These are phyloP conservation scores for Recurvomyces mirabilis DNA, from an alignment of 495 filamentous ascomycete species.

Conservation along the genomic window DNA sequence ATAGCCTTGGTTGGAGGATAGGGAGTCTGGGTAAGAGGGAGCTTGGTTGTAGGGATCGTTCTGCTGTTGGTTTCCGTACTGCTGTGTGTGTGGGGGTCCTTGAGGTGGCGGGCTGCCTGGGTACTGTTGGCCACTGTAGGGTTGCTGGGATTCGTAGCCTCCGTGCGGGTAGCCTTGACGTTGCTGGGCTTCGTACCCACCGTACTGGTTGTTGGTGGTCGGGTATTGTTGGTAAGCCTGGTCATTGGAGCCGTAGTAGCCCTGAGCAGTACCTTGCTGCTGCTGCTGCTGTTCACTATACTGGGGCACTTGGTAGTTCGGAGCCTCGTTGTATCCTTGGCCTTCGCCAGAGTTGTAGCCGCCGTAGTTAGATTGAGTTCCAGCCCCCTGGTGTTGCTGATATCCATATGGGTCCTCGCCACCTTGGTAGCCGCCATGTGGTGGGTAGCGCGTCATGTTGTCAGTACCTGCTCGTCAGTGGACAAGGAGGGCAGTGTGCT, in stretches of 20 bases:
- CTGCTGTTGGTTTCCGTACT: no score
- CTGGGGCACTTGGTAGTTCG: background rate
- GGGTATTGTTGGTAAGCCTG: slow-evolving; percentile 10
- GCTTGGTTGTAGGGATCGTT: no score
- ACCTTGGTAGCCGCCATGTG: slow-evolving; percentile 7
- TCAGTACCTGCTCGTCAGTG: no score
- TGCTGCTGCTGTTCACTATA: background rate
- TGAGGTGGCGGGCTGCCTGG: background rate
- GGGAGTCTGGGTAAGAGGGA: no score
- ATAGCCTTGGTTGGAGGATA: no score
- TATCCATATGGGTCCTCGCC: background rate
- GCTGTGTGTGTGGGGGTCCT: background rate
- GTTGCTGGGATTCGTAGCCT: background rate
- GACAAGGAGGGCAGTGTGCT: no score
- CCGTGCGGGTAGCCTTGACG: background rate
- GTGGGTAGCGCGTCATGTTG: slow-evolving; percentile 8
- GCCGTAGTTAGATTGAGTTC: slow-evolving; percentile 1
- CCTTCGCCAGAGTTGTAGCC: background rate
- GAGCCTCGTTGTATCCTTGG: background rate
- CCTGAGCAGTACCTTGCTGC: slow-evolving; percentile 2
- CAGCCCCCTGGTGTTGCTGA: background rate
- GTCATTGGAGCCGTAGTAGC: slow-evolving; percentile 11
- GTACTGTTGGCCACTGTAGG: background rate
- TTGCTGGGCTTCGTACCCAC: background rate
- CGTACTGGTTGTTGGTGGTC: background rate